A percentile compares a stretch with the other conserved stretches of the same genome.
These are phyloP conservation scores for Hansenula anomala DNA, from an alignment of 1,139 yeast genomes.

Conservation along the genomic window DNA sequence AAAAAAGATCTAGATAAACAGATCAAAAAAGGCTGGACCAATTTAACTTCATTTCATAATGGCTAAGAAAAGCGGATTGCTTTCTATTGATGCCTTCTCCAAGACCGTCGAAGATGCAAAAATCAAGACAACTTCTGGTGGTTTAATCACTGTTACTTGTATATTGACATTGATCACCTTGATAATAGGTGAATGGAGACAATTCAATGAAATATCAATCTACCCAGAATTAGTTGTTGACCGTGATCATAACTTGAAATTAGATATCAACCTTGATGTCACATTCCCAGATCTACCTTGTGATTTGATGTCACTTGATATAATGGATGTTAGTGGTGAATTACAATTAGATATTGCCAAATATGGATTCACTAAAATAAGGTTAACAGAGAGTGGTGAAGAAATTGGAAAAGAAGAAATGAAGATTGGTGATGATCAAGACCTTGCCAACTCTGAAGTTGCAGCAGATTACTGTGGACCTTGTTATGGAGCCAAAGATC, in stretches of 20 bases:
- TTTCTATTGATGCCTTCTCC: slow-evolving; percentile 83
- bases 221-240: slow-evolving; percentile 88
- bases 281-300: slow-evolving; percentile 85
- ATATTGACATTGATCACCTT: slow-evolving; percentile 56
- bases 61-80: slow-evolving; percentile 29
- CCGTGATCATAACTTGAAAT: slow-evolving; percentile 68
- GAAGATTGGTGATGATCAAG: slow-evolving; percentile 24
- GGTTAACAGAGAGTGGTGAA: slow-evolving; percentile 48
- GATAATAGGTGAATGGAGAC: slow-evolving; percentile 68
- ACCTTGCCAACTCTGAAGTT: slow-evolving; percentile 27
- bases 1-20: not conserved
- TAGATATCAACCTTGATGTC: slow-evolving; percentile 77
- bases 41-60: not conserved
- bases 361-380: slow-evolving; percentile 66
- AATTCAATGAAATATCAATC: slow-evolving; percentile 61
- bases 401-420: slow-evolving; percentile 31
- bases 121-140: slow-evolving; percentile 85
- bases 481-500: slow-evolving; percentile 82
- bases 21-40: too few species aligned
- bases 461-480: slow-evolving; percentile 68
- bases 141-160: slow-evolving; percentile 76
- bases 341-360: slow-evolving; percentile 65
- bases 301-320: slow-evolving; percentile 55
- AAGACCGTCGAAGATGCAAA: slow-evolving; percentile 94
- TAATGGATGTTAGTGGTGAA: slow-evolving; percentile 86